Evolutionary conservation across 2,329 filamentous ascomycete genomes (phyloP).

Genomic region (Macrophomina tecta): DNA sequence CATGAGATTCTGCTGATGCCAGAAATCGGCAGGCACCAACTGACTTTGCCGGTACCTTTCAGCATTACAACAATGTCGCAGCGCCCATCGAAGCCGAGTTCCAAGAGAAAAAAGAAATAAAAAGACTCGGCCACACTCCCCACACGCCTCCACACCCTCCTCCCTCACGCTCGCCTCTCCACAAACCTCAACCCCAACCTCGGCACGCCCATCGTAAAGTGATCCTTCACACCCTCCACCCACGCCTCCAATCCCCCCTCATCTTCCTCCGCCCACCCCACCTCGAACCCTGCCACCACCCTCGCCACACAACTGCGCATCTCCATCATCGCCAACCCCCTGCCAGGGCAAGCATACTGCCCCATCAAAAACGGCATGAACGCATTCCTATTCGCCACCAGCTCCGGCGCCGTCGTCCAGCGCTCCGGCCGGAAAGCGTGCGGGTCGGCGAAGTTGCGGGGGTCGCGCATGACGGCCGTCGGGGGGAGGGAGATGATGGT

Average conservation of each 20-base stretch:
- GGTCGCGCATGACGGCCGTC: constrained; percentile 28
- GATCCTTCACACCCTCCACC: constrained; percentile 34
- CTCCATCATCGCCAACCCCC: constrained; percentile 25
- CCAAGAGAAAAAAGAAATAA: neutral
- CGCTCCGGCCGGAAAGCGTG: constrained; percentile 19
- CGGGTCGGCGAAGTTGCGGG: constrained; percentile 18
- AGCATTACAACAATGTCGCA: no score
- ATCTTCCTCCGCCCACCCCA: constrained; percentile 34
- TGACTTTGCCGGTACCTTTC: no score
- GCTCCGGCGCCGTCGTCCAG: neutral
- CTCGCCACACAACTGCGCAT: constrained; percentile 1
- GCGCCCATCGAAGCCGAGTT: neutral
- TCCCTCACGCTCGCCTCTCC: neutral
- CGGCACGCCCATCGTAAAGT: constrained; percentile 35
- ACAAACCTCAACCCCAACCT: neutral
- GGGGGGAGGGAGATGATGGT: constrained; percentile 34
- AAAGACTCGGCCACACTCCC: neutral
- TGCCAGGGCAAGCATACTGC: constrained; percentile 13
- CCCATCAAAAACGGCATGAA: constrained; percentile 23
- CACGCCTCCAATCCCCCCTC: constrained; percentile 34
- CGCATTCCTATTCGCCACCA: neutral
- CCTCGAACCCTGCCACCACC: constrained; percentile 16
- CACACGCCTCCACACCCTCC: neutral
- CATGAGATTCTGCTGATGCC: no score
- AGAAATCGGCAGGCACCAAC: no score